Percentiles rank a stretch among this genome's conserved stretches.
Evolutionary conservation across 176 grass and related monocot genomes (phyloP).

Genomic region (Oryza officinalis): DNA sequence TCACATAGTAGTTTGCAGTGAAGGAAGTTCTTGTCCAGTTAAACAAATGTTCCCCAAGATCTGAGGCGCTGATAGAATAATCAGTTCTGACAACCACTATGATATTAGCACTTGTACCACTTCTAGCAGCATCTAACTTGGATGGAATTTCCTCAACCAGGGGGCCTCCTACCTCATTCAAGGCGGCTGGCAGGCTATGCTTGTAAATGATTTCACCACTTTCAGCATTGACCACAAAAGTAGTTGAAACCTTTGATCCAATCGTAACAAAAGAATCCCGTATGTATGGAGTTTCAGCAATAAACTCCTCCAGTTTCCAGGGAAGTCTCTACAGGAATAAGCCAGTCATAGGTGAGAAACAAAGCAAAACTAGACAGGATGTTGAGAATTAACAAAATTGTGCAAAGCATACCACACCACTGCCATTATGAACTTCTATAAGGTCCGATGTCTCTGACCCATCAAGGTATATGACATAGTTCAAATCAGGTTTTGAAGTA

Average conservation of each 20-base stretch:
- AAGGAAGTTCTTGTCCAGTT: conserved; percentile 81
- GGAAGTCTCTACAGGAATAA: conserved; percentile 67
- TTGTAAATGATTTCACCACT: conserved; percentile 80
- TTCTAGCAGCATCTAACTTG: conserved; percentile 55
- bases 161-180: conserved; percentile 53
- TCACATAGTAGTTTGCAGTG: conserved; percentile 58
- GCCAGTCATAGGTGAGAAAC: not conserved
- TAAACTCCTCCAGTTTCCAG: conserved; percentile 81
- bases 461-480: conserved; percentile 53
- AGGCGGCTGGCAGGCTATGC: conserved; percentile 50
- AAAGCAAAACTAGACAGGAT: conserved; percentile 1
- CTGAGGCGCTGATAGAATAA: conserved; percentile 83
- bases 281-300: conserved; percentile 72
- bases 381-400: not conserved
- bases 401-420: conserved; percentile 54
- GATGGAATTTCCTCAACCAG: conserved; percentile 56
- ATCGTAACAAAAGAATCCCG: conserved; percentile 76
- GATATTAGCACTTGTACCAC: conserved; percentile 42
- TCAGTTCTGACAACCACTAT: conserved; percentile 81
- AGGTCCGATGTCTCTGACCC: conserved; percentile 28
- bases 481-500: conserved; percentile 25
- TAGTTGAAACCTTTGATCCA: conserved; percentile 81
- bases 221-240: conserved; percentile 71
- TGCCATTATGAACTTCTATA: conserved; percentile 47
- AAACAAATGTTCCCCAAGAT: conserved; percentile 75